Conservation (phyloP, 148 eudicot species). For the Heliamphora exappendiculata region DNA sequence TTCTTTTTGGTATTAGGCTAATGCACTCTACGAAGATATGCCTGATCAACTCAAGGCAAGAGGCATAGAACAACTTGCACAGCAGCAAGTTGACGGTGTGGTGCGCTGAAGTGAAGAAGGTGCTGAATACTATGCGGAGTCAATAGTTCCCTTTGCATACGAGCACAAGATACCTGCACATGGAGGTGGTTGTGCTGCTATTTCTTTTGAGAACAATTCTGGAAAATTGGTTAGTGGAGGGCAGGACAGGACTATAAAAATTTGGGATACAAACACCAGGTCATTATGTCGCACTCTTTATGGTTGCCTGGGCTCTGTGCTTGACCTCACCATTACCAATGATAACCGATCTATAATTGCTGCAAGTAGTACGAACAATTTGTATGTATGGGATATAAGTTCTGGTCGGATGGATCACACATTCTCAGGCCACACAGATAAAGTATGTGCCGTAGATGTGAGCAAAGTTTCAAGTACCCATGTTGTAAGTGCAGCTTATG, state of each 20-base stretch:
- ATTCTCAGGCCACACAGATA: conserved; percentile 87
- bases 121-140: conserved; percentile 65
- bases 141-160: conserved; percentile 52
- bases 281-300: conserved; percentile 39
- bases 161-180: conserved; percentile 73
- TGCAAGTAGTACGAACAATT: conserved; percentile 77
- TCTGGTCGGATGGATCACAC: conserved; percentile 77
- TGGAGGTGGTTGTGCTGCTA: conserved; percentile 82
- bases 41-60: conserved; percentile 51
- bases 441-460: conserved; percentile 90
- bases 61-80: conserved; percentile 68
- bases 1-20: conserved; percentile 39
- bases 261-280: conserved; percentile 82
- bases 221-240: conserved; percentile 72
- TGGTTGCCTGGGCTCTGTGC: conserved; percentile 82
- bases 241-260: conserved; percentile 69
- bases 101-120: conserved; percentile 78
- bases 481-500: conserved; percentile 80
- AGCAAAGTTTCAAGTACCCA: conserved; percentile 70
- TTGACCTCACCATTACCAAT: conserved; percentile 70
- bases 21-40: conserved; percentile 78
- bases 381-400: conserved; percentile 73
- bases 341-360: conserved; percentile 76
- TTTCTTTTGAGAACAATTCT: conserved; percentile 67
- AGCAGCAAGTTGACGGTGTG: conserved; percentile 91